These are phyloP conservation scores for Gracilaria caudata DNA, from an alignment of 23 red algal species.

Conservation along the genomic window DNA sequence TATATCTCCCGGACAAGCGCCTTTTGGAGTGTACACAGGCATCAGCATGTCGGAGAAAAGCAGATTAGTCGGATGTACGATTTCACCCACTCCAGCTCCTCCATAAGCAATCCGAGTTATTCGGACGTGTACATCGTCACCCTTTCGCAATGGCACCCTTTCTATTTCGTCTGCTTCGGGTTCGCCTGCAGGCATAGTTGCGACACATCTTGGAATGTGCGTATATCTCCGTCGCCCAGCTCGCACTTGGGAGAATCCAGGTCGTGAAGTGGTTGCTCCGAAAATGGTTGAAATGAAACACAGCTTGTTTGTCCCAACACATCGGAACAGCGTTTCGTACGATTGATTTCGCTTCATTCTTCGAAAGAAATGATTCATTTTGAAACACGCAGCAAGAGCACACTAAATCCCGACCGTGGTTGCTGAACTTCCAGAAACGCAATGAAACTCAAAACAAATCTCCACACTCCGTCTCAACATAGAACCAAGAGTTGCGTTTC, in stretches of 20 bases:
- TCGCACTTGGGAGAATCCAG: neutral
- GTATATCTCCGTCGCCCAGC: neutral
- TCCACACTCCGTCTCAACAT: no score
- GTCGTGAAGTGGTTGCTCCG: neutral
- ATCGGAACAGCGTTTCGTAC: neutral
- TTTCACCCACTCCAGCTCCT: constrained; percentile 44
- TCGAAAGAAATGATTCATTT: constrained; percentile 5
- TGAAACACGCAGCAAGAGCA: no score
- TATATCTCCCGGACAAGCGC: constrained; percentile 78
- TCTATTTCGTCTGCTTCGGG: neutral
- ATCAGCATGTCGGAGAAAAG: constrained; percentile 30
- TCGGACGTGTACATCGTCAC: constrained; percentile 45
- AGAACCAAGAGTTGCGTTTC: no score
- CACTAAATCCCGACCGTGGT: no score
- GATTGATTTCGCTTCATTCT: neutral
- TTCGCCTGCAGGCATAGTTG: neutral
- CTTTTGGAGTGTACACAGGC: constrained; percentile 63
- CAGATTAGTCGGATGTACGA: constrained; percentile 18
- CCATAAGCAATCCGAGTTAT: constrained; percentile 66
- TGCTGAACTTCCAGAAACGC: no score
- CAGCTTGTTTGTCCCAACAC: neutral
- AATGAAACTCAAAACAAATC: no score
- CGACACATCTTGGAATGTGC: neutral
- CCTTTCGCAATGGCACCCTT: constrained; percentile 52
- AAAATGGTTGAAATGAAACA: constrained; percentile 28